These are phyloP conservation scores for Pyronema domesticum DNA, from an alignment of 495 filamentous ascomycete genomes.

Conservation along the genomic window DNA sequence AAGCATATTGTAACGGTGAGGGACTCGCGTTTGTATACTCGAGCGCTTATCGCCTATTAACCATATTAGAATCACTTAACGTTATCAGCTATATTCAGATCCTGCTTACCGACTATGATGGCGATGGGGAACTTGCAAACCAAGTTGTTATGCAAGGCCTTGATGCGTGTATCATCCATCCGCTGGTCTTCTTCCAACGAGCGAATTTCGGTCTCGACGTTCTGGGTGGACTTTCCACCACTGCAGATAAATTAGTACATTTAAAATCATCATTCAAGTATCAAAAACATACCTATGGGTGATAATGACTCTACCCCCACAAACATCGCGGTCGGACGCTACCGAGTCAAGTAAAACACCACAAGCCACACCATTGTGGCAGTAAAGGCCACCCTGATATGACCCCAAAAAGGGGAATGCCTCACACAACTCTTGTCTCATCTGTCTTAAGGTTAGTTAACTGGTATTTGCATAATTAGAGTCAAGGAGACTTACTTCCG, in stretches of 20 bases:
- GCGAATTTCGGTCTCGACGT: slow-evolving; percentile 28
- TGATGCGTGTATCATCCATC: slow-evolving; percentile 18
- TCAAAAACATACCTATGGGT: slow-evolving; percentile 38
- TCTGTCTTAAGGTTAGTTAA: slow-evolving; percentile 23
- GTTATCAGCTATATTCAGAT: neutral
- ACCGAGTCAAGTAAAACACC: slow-evolving; percentile 48
- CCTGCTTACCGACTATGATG: slow-evolving; percentile 41
- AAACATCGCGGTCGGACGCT: slow-evolving; percentile 36
- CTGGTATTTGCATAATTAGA: neutral
- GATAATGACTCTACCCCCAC: slow-evolving; percentile 49
- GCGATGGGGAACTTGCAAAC: slow-evolving; percentile 31
- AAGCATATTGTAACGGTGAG: slow-evolving; percentile 51
- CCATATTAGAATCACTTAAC: neutral
- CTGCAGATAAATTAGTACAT: slow-evolving; percentile 24
- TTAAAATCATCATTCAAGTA: neutral
- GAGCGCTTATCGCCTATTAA: slow-evolving; percentile 16
- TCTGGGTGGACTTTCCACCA: slow-evolving; percentile 32
- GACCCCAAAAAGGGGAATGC: slow-evolving; percentile 46
- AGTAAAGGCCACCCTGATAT: slow-evolving; percentile 44
- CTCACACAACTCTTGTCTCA: slow-evolving; percentile 46
- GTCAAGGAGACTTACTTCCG: slow-evolving; percentile 9
- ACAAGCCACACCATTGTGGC: slow-evolving; percentile 28
- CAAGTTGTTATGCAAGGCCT: slow-evolving; percentile 28
- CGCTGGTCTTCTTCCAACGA: slow-evolving; percentile 31
- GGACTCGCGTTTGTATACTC: slow-evolving; percentile 34